These are phyloP conservation scores for Nowakowskiella sp. DNA, from an alignment of 192 early-diverging fungal genomes.

Conservation along the genomic window DNA sequence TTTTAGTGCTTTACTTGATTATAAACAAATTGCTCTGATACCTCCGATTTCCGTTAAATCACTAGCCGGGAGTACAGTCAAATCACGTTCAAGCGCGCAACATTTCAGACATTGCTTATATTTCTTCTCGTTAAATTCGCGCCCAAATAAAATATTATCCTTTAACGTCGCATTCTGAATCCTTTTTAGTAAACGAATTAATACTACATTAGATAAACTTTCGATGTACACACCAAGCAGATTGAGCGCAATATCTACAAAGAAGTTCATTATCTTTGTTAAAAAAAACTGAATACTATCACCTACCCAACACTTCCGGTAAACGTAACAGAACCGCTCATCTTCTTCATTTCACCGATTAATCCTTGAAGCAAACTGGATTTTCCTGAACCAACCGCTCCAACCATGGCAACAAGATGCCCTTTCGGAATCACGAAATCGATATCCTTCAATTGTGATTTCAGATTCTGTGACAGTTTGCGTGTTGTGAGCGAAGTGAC, in stretches of 20 bases:
- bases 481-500: too few species aligned
- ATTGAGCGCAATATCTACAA: too few species aligned
- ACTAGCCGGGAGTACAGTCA: conserved; percentile 49
- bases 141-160: conserved; percentile 64
- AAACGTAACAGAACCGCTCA: conserved; percentile 47
- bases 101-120: conserved; percentile 50
- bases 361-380: conserved; percentile 72
- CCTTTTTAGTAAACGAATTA: too few species aligned
- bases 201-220: too few species aligned
- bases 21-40: conserved; percentile 11
- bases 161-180: conserved; percentile 58
- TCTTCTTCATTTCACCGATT: conserved; percentile 70
- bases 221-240: too few species aligned
- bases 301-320: conserved; percentile 71
- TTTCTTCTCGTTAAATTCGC: conserved; percentile 37
- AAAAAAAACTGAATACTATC: too few species aligned
- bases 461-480: conserved; percentile 5
- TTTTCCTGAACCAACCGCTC: conserved; percentile 78
- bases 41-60: conserved; percentile 51
- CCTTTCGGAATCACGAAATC: conserved; percentile 40
- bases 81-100: conserved; percentile 44
- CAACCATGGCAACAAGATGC: conserved; percentile 69
- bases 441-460: too few species aligned
- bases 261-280: too few species aligned
- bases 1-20: background rate